Base-by-base conservation (phyloP, 495 filamentous ascomycete species). In the Trichocladium antarcticum region DNA sequence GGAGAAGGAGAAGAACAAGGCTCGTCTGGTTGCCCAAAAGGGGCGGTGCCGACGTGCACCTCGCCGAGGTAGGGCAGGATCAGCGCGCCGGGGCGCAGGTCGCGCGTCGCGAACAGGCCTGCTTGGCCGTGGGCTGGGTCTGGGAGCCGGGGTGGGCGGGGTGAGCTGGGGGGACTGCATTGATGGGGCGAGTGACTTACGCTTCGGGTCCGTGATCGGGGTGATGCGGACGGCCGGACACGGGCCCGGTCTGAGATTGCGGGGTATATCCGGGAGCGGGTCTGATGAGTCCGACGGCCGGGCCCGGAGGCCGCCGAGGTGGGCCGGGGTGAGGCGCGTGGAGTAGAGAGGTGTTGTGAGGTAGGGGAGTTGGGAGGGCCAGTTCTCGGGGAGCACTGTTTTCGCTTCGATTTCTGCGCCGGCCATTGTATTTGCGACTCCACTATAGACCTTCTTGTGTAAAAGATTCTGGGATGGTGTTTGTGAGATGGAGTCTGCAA, bases 11-110 rank as follows among this genome's bases (percentile, higher is more conserved):
- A 22, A 5, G 28, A 15, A 32, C 8, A n/a, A 4, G 10, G 37
- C 19, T 40, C n/a, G n/a, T n/a, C n/a, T n/a, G n/a, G n/a, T 4
- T 15, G 42, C 7, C 49, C 41, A 12, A 45, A 49, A 0, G 53
- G 40, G 1, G 43, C 19, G 3, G 56, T 46, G 21, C 71, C 67
- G 14, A 55, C 47, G 60, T 85, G 82, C 11, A 80, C 63, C 31
- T 71, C 68, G 8, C 84, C 84, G 6, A 83, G 61, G 55, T 88
- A 88, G n/a, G 77, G 73, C 6, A 84, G 51, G 37, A 88, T 73
- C 34, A 83, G 70, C 1, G 70, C 63, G 24, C 71, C 74, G 0
- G 84, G 78, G 16, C 58, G 51, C 5, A 88, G 72, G 42, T 73
- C 60, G 9, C 66, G 66, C 2, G 74, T 62, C 6, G 84, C 80